Conservation (phyloP, 495 filamentous ascomycete species). For the Penicillium egyptiacum region DNA sequence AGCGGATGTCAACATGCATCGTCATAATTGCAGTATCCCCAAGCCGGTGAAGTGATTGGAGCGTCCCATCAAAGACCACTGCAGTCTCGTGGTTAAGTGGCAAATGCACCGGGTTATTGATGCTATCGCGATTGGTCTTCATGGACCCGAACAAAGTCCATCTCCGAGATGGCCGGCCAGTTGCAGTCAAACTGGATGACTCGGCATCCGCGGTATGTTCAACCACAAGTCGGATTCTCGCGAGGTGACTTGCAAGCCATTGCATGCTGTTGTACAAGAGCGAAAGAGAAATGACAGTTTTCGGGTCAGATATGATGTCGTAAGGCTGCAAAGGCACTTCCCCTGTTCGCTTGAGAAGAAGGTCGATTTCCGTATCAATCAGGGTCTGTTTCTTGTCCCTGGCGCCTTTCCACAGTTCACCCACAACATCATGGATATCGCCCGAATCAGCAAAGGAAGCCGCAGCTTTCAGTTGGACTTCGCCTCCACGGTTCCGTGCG, state of each 20-base stretch:
- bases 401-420: slow-evolving; percentile 57
- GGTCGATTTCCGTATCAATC: slow-evolving; percentile 58
- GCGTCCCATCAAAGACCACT: slow-evolving; percentile 77
- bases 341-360: slow-evolving; percentile 65
- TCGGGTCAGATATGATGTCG: slow-evolving; percentile 87
- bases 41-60: slow-evolving; percentile 76
- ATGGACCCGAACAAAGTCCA: slow-evolving; percentile 73
- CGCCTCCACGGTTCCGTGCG: slow-evolving; percentile 35
- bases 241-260: slow-evolving; percentile 84
- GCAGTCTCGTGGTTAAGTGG: slow-evolving; percentile 88
- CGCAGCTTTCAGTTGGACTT: slow-evolving; percentile 63
- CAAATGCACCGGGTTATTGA: slow-evolving; percentile 68
- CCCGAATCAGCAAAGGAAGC: slow-evolving; percentile 68
- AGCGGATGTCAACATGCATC: slow-evolving; percentile 83
- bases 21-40: slow-evolving; percentile 74
- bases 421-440: slow-evolving; percentile 64
- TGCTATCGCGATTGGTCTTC: slow-evolving; percentile 56
- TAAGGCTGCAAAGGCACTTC: slow-evolving; percentile 63
- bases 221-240: slow-evolving; percentile 71
- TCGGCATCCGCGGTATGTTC: slow-evolving; percentile 44
- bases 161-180: slow-evolving; percentile 54
- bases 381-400: slow-evolving; percentile 35
- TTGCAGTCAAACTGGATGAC: slow-evolving; percentile 37
- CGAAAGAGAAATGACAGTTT: slow-evolving; percentile 78
- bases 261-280: slow-evolving; percentile 96